Base-by-base conservation (phyloP, 441 rosid genomes). In the Jatropha multifida region DNA sequence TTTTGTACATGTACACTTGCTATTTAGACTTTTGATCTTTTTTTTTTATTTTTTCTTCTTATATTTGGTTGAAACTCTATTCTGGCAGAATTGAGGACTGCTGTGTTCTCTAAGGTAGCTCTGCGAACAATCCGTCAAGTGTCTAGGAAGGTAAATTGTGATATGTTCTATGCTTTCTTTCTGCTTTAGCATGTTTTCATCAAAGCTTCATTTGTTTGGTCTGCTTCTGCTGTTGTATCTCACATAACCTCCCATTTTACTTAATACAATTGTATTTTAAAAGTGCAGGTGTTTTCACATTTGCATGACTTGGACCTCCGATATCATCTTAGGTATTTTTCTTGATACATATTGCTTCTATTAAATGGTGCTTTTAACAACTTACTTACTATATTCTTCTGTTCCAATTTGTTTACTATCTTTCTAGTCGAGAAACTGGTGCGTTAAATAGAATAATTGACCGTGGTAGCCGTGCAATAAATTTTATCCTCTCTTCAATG, bases 401-500 rank as follows among this genome's bases (percentile, higher is more conserved):
- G 59, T 72, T 80, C 78, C 66, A 69, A 71, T 71, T 82, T 65
- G 64, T 37, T 76, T 70, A 5, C 60, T 71, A 51, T 60, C 66
- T 87, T 72, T 90, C 65, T 85, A 96, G 98, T 77, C 93, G 97
- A 79, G 96, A 96, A 86, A 93, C 97, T 15, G 97, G 99, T 42
- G 99, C 90, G 27, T 77, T 96, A 78, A 92, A 82, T 80, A 87
- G 98, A 85, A 86, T 87, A 70, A 93, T 93, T 26, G 99, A 96
- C 78, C 97, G 94, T 67, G 97, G 99, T 73, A 92, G 98, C 86
- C 89, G 95, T 6, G 99, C 92, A 12, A 90, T 96, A 40, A 96
- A 92, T 82, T 90, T 93, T 60, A 90, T 96, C 46, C 92, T 96
- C 73, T 90, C 98, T 0, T 81, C 99, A 68, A 87, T 89, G 95